phyloP scores from a whole-genome alignment of 2,329 filamentous ascomycete species.

The Parastagonospora avenae region DNA sequence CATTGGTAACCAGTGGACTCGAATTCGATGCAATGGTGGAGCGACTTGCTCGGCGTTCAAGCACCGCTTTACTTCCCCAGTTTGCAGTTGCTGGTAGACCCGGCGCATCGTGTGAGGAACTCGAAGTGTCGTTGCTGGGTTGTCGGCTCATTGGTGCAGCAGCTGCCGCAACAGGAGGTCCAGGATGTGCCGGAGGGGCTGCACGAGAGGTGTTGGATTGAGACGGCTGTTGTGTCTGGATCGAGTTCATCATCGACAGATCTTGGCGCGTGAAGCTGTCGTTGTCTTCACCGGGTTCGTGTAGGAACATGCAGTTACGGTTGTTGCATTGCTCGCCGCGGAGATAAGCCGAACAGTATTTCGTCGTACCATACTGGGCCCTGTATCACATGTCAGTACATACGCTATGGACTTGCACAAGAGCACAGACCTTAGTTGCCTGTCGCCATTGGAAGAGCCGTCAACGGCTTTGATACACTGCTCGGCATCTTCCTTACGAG shows the following conservation, averaged over 20 bases:
- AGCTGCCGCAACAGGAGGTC: slow-evolving; percentile 56
- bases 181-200: slow-evolving; percentile 57
- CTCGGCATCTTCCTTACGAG: slow-evolving; percentile 86
- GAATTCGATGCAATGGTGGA: slow-evolving; percentile 81
- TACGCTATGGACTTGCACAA: background rate
- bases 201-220: slow-evolving; percentile 59
- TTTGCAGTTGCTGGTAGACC: slow-evolving; percentile 92
- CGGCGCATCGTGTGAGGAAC: slow-evolving; percentile 69
- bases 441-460: slow-evolving; percentile 87
- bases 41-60: slow-evolving; percentile 75
- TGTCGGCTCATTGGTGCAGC: slow-evolving; percentile 71
- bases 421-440: slow-evolving; percentile 70
- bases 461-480: slow-evolving; percentile 91
- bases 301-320: slow-evolving; percentile 95
- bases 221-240: slow-evolving; percentile 76
- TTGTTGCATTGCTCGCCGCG: slow-evolving; percentile 95
- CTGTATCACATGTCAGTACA: slow-evolving; percentile 45
- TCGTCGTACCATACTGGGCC: slow-evolving; percentile 85
- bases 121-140: slow-evolving; percentile 76
- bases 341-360: slow-evolving; percentile 97
- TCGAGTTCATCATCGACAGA: slow-evolving; percentile 90
- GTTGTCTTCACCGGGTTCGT: slow-evolving; percentile 97
- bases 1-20: slow-evolving; percentile 70
- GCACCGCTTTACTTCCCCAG: slow-evolving; percentile 79
- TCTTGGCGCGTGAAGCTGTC: slow-evolving; percentile 96